A percentile compares a stretch with the other conserved stretches of the same genome.
Conservation (phyloP, 148 eudicot species). For the Cornus florida region DNA sequence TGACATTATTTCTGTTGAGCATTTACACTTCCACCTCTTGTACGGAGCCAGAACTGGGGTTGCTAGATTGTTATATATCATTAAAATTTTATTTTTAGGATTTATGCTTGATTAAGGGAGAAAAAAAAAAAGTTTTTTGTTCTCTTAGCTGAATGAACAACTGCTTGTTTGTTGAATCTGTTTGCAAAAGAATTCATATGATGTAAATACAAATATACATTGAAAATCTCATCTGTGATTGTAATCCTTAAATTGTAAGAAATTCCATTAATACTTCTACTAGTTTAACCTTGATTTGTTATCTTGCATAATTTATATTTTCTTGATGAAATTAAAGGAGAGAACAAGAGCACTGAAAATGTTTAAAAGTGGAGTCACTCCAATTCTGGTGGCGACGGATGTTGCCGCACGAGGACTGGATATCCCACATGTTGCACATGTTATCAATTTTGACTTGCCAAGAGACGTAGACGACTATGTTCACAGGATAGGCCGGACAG, state of each 20-base stretch:
- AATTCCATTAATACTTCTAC: neutral
- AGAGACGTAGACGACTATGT: slow-evolving; percentile 68
- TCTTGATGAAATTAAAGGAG: slow-evolving; percentile 35
- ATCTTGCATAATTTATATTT: neutral
- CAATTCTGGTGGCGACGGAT: slow-evolving; percentile 80
- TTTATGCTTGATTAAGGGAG: no score
- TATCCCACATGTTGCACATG: slow-evolving; percentile 72
- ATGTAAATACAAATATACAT: no score
- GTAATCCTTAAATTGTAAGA: neutral
- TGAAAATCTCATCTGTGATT: neutral
- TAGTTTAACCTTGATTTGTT: neutral
- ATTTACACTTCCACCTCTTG: neutral
- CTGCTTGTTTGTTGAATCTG: no score
- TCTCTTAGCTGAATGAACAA: no score
- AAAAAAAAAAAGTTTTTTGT: no score
- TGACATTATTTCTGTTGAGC: no score
- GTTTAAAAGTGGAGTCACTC: slow-evolving; percentile 65
- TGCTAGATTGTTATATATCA: no score
- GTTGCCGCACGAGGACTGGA: slow-evolving; percentile 78
- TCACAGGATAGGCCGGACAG: slow-evolving; percentile 76
- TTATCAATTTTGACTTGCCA: slow-evolving; percentile 72
- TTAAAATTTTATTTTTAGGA: no score
- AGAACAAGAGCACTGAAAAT: slow-evolving; percentile 64
- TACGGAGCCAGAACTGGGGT: neutral
- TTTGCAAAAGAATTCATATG: no score